Evolutionary conservation across 495 filamentous ascomycete species (phyloP).

Genomic region (Neurospora sp.): DNA sequence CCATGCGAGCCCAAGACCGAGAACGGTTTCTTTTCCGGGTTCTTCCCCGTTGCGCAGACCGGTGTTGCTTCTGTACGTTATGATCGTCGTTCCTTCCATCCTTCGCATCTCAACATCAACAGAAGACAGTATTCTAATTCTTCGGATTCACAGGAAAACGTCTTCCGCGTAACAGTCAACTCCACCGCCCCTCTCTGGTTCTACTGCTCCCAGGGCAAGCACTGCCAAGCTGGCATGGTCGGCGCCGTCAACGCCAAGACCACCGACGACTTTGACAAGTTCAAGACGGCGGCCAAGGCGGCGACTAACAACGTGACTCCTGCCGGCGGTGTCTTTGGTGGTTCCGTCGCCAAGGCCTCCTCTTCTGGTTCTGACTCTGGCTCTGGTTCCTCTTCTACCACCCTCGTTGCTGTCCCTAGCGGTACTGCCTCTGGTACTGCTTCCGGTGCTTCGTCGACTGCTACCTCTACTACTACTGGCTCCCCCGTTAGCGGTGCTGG

Average conservation of each 20-base stretch:
- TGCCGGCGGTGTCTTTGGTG: constrained; percentile 10
- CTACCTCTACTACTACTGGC: neutral
- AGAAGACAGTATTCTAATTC: neutral
- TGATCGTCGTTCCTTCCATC: neutral
- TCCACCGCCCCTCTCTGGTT: constrained; percentile 43
- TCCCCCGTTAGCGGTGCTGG: neutral
- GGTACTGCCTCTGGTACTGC: neutral
- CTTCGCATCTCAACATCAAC: neutral
- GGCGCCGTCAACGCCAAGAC: constrained; percentile 23
- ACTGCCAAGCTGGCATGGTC: constrained; percentile 28
- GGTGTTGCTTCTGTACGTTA: constrained; percentile 15
- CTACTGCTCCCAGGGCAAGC: constrained; percentile 38
- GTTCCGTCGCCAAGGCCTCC: constrained; percentile 1
- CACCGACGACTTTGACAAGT: constrained; percentile 10
- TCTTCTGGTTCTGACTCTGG: neutral
- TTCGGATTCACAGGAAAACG: constrained; percentile 11
- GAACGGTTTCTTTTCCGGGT: constrained; percentile 38
- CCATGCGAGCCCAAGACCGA: constrained; percentile 33
- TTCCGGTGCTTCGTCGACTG: neutral
- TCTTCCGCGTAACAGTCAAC: constrained; percentile 41
- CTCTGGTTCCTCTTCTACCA: neutral
- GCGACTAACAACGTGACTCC: constrained; percentile 10
- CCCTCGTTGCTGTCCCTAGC: neutral
- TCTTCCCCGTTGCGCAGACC: constrained; percentile 20
- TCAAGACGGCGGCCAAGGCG: constrained; percentile 6